Base-by-base conservation (phyloP, 1,284 basidiomycete genomes). In the Golubevia pallescens region DNA sequence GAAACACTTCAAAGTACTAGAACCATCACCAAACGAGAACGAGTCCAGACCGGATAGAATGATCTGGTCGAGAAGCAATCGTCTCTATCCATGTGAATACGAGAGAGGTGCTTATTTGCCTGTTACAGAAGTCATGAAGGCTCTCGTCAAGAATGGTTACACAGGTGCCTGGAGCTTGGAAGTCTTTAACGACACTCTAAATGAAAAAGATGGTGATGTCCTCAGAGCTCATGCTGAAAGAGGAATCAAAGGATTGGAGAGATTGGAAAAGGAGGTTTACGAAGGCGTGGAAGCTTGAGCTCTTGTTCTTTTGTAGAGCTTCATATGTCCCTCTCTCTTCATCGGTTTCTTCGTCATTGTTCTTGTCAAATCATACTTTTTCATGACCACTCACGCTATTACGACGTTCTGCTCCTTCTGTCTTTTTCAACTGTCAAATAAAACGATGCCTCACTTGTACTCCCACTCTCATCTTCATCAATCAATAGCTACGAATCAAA, bases 51-150 rank as follows among this genome's bases (percentile, higher is more conserved):
- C 86, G 10, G 72, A 70, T 6, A 65, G 86, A 14, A 82, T 86
- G 70, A 85, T 81, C 51, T 86, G 86, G 86, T 85, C 82, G 1
- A 74, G 86, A 13, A 73, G 75, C 6, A 75, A 78, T 65, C 70
- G 86, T 1, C 80, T 87, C 14, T 87, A 81, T 72, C 86, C 86
- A 1, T 74, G 79, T 69, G 86, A 87, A 61, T 66, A 62, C 8
- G 67, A 75, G 1, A 67, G 58, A 28, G 86, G 86, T 6, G 86
- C 80, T 1, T 87, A 86, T 70, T 62, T 87, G 24, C 86, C 86
- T 7, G 75, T 85, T 19, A 58, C 61, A 3, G 74, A 80, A 16
- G 86, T 86, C 64, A 77, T 85, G 2, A 67, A 71, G 8, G 76
- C 84, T 1, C 79, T 86, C 20, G 62, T 83, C 8, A 38, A 66